Base-by-base conservation (phyloP, 1,284 basidiomycete genomes). In the Kwoniella shivajii region DNA sequence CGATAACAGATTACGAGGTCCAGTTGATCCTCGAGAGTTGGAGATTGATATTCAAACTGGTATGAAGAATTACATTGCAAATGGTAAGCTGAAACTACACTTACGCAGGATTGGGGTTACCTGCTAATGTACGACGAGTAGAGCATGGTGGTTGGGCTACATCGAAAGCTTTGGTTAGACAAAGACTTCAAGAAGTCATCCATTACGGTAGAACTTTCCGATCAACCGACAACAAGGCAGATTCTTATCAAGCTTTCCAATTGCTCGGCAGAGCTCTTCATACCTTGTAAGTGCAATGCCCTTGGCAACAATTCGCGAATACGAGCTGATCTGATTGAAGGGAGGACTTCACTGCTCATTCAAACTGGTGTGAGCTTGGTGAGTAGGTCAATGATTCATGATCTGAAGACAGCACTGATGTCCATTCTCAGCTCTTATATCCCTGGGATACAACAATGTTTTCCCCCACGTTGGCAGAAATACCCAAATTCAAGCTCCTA, bases 11-110 rank as follows among this genome's bases (percentile, higher is more conserved):
- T 83, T 92, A 39, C 84, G 90, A 51, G 87, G 86, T 16, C 90
- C 89, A 2, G 85, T 92, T 42, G 72, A 81, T 61, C 88, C 88
- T 0, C 79, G 84, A 41, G 93, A 97, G 73, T 81, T 96, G 6
- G 88, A 94, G 67, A 84, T 97, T 22, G 93, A 97, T 74, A 85
- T 85, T 1, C 80, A 83, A 10, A 90, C 88, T 0, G 93, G 92
- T 5, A 95, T 97, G 92, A 96, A 96, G 81, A 93, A 93, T 71
- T 97, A 95, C 74, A 93, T 96, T 57, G 90, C 90, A 1, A 94
- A 93, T 68, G 86, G 86, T 84, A n/a, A 36, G 10, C 38, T 33
- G 37, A 24, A 9, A 39, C 39, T 14, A n/a, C n/a, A n/a, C n/a
- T n/a, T n/a, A n/a, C n/a, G n/a, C n/a, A n/a, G n/a, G n/a, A n/a